Percentiles rank a stretch among this genome's conserved stretches.
Conservation (phyloP, 2,329 filamentous ascomycete genomes). For the Ramularia endophylla region DNA sequence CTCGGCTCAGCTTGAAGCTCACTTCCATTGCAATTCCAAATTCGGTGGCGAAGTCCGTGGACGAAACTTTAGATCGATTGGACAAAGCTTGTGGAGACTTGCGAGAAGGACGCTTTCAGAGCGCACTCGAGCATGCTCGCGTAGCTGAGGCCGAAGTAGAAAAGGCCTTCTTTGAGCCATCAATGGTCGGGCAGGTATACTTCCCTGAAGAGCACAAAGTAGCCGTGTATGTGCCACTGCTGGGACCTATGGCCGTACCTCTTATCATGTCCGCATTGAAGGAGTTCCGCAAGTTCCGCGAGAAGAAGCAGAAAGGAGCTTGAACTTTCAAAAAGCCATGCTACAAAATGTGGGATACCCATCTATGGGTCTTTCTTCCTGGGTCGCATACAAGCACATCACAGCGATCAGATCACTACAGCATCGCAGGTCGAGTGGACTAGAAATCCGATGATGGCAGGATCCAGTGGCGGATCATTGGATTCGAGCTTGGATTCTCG, state of each 20-base stretch:
- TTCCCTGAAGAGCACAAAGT: conserved; percentile 99
- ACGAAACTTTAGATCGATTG: conserved; percentile 71
- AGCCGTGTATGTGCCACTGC: conserved; percentile 84
- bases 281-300: conserved; percentile 52
- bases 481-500: too few relatives aligned
- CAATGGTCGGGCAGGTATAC: conserved; percentile 97
- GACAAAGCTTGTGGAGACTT: conserved; percentile 69
- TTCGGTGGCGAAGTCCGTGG: conserved; percentile 78
- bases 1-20: conserved; percentile 74
- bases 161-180: conserved; percentile 95
- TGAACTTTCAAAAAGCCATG: conserved; percentile 3
- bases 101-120: conserved; percentile 52
- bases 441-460: too few relatives aligned
- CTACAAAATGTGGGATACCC: too few relatives aligned
- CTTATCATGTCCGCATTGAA: conserved; percentile 77
- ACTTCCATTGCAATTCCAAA: conserved; percentile 87
- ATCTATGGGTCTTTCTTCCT: too few relatives aligned
- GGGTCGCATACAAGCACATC: too few relatives aligned
- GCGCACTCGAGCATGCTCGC: conserved; percentile 71
- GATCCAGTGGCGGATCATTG: too few relatives aligned
- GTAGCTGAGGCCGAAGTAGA: conserved; percentile 86
- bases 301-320: conserved; percentile 14
- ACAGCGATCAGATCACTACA: too few relatives aligned
- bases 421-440: too few relatives aligned
- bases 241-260: conserved; percentile 88